Evolutionary conservation across 345 rosid species (phyloP).

Genomic region (Aquilaria sinensis): DNA sequence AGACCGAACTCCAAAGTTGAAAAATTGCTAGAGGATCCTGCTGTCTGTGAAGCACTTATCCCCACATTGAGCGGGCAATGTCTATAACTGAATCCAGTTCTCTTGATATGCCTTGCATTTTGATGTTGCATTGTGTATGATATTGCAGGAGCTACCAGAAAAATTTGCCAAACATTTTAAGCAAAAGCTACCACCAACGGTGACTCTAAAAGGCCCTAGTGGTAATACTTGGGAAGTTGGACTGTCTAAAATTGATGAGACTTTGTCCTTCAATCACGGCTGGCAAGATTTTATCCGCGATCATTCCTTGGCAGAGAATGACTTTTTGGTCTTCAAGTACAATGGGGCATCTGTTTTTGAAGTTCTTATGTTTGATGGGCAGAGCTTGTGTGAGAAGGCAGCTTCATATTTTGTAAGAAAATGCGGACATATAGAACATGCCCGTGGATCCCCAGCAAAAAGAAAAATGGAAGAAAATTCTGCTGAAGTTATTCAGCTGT

Average conservation of each 20-base stretch:
- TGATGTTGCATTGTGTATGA: background rate
- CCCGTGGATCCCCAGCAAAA: constrained; percentile 15
- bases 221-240: constrained; percentile 43
- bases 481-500: constrained; percentile 12
- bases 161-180: constrained; percentile 37
- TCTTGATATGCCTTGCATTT: background rate
- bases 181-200: constrained; percentile 38
- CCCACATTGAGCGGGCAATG: too few relatives aligned
- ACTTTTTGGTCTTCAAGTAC: constrained; percentile 56
- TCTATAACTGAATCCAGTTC: too few relatives aligned
- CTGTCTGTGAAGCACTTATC: too few relatives aligned
- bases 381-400: constrained; percentile 56
- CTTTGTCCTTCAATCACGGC: constrained; percentile 36
- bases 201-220: constrained; percentile 54
- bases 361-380: constrained; percentile 44
- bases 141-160: constrained; percentile 50
- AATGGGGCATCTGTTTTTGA: constrained; percentile 53
- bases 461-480: constrained; percentile 17
- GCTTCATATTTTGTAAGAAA: constrained; percentile 44
- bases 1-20: too few relatives aligned
- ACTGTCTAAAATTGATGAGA: constrained; percentile 27
- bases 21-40: too few relatives aligned
- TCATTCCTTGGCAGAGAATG: constrained; percentile 44
- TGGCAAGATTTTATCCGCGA: constrained; percentile 56
- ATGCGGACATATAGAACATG: constrained; percentile 25